Percentiles rank a stretch among this genome's conserved stretches.
phyloP scores from a whole-genome alignment of 1,284 basidiomycete species.

The Tilletia walkeri region DNA sequence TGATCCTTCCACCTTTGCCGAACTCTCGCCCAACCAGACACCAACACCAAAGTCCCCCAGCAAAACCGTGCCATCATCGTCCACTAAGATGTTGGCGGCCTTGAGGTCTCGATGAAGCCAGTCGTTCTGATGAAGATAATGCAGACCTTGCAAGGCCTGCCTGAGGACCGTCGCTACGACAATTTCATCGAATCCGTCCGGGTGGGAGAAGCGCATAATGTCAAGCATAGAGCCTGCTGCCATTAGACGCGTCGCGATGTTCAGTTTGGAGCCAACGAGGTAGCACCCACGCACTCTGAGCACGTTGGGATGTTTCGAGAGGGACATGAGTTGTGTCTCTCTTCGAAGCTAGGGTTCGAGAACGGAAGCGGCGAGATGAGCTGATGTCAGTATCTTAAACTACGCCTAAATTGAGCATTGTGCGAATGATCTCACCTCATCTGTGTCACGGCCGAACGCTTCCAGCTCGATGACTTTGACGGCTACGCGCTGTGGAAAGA shows the following conservation, averaged over 20 bases:
- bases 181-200: slow-evolving; percentile 80
- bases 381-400: background rate
- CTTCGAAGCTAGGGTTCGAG: slow-evolving; percentile 61
- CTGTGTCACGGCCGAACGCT: slow-evolving; percentile 58
- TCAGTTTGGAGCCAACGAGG: slow-evolving; percentile 76
- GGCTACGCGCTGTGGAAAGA: slow-evolving; percentile 62
- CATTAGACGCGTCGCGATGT: slow-evolving; percentile 85
- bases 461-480: slow-evolving; percentile 86
- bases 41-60: slow-evolving; percentile 84
- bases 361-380: slow-evolving; percentile 60
- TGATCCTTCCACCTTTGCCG: slow-evolving; percentile 20
- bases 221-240: slow-evolving; percentile 80
- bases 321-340: slow-evolving; percentile 85
- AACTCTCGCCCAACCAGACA: slow-evolving; percentile 67
- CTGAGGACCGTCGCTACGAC: slow-evolving; percentile 77
- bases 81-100: slow-evolving; percentile 74
- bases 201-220: slow-evolving; percentile 78
- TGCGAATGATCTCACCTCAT: slow-evolving; percentile 23
- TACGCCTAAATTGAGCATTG: slow-evolving; percentile 12
- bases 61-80: slow-evolving; percentile 71
- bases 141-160: slow-evolving; percentile 77
- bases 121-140: slow-evolving; percentile 83
- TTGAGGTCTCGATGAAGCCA: slow-evolving; percentile 87
- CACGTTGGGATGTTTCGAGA: slow-evolving; percentile 89
- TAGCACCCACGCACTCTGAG: slow-evolving; percentile 83